These are phyloP conservation scores for Mariannaea sp. DNA, from an alignment of 2,329 filamentous ascomycete genomes.

Conservation along the genomic window DNA sequence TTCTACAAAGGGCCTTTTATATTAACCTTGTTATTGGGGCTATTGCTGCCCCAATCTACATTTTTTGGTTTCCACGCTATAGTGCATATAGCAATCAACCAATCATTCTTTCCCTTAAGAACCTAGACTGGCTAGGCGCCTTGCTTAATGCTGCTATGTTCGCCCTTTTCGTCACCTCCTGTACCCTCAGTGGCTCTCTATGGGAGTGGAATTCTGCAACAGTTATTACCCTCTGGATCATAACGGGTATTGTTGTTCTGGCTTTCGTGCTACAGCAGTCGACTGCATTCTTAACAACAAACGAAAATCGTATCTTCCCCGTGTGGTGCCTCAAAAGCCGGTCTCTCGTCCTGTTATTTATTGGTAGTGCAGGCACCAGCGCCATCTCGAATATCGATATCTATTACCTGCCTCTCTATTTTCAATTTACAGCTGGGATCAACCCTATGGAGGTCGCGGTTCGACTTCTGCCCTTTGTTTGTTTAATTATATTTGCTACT, in stretches of 20 bases:
- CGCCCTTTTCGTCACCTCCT: slow-evolving; percentile 50
- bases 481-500: slow-evolving; percentile 43
- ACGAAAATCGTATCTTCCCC: slow-evolving; percentile 32
- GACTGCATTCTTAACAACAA: slow-evolving; percentile 50
- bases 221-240: slow-evolving; percentile 54
- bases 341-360: slow-evolving; percentile 48
- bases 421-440: background rate
- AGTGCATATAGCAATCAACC: slow-evolving; percentile 25
- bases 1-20: slow-evolving; percentile 52
- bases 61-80: slow-evolving; percentile 49
- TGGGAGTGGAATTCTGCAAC: slow-evolving; percentile 53
- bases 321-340: slow-evolving; percentile 31
- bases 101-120: slow-evolving; percentile 22
- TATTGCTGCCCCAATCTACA: slow-evolving; percentile 47
- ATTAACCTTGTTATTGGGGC: slow-evolving; percentile 53
- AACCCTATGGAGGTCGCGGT: background rate
- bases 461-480: slow-evolving; percentile 9
- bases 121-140: slow-evolving; percentile 41
- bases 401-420: slow-evolving; percentile 45
- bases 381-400: slow-evolving; percentile 46
- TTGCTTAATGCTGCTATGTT: slow-evolving; percentile 39
- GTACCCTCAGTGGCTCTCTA: slow-evolving; percentile 55
- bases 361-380: slow-evolving; percentile 44
- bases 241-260: slow-evolving; percentile 49
- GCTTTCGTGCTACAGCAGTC: slow-evolving; percentile 54